These are phyloP conservation scores for Metarhizium brunneum DNA, from an alignment of 2,329 filamentous ascomycete genomes.

Conservation along the genomic window DNA sequence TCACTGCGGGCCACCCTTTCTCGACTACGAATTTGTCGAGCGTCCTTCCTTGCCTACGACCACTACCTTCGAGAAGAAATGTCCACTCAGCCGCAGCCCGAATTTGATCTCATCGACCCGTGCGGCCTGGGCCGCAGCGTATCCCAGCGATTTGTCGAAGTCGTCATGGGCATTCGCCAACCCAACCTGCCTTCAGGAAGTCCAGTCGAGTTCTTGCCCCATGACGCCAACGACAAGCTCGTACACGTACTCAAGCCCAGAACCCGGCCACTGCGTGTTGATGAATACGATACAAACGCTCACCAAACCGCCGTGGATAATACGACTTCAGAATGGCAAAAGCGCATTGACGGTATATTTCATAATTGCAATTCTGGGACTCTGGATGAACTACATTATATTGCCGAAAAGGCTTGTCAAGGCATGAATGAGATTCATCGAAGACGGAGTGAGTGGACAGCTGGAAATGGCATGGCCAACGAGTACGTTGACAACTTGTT, in stretches of 20 bases:
- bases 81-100: constrained; percentile 9
- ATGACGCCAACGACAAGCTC: constrained; percentile 17
- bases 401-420: constrained; percentile 33
- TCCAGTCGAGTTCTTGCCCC: constrained; percentile 24
- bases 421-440: constrained; percentile 34
- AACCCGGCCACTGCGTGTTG: constrained; percentile 15
- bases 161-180: constrained; percentile 30
- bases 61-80: constrained; percentile 26
- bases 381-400: constrained; percentile 33
- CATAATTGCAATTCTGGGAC: constrained; percentile 33
- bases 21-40: constrained; percentile 31
- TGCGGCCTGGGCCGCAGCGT: constrained; percentile 29
- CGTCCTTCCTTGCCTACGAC: constrained; percentile 34
- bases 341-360: constrained; percentile 34
- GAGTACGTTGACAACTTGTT: constrained; percentile 23
- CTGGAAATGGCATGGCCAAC: constrained; percentile 19
- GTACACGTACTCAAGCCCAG: constrained; percentile 16
- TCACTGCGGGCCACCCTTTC: constrained; percentile 25
- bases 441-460: constrained; percentile 20
- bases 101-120: constrained; percentile 33
- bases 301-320: constrained; percentile 28
- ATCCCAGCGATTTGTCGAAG: constrained; percentile 38
- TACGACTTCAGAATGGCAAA: constrained; percentile 31
- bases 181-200: constrained; percentile 23
- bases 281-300: constrained; percentile 27